Base-by-base conservation (phyloP, 83 land plant genomes). In the Picea engelmannii region DNA sequence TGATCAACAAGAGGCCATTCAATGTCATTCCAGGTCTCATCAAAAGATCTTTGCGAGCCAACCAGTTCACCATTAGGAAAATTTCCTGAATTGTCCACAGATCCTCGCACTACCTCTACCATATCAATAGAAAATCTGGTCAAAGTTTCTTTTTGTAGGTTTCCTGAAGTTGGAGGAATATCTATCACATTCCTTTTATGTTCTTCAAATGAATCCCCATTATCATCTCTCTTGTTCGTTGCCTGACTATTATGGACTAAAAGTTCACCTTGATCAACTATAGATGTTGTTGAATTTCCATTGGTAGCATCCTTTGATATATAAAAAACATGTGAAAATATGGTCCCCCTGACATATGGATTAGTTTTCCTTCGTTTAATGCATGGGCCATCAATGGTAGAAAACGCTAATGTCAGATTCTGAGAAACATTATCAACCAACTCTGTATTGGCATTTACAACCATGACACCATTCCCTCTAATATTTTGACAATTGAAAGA, bases 361-460 rank as follows among this genome's bases (percentile, higher is more conserved):
- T 31, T 31, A 31, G 35, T 31, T 31, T 31, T 31, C 75, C 35
- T 70, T n/a, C 49, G 75, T 18, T 70, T 44, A 70, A 38, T 70
- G 52, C 75, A 70, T 70, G 75, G n/a, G 31, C 52, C 42, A 70
- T 70, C 75, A 70, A 70, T 40, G 75, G 75, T 70, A 70, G 75
- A 70, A 70, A 70, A 70, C 5, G 75, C 75, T 70, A 70, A 70
- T 70, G 52, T 70, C 49, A 70, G 75, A 70, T 70, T 44, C 10
- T 47, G 49, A 70, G 47, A 70, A 70, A 70, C 75, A 40, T 70
- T 18, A 42, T 70, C 75, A 40, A 21, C 75, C 75, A 70, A 70
- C 49, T 17, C 23, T 9, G 35, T n/a, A 20, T 42, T 20, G 75
- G n/a, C 35, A 70, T 20, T 70, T 6, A 42, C 52, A 70, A 47